Base-by-base conservation (phyloP, 176 grass and related monocot genomes). In the Zoysia japonica region DNA sequence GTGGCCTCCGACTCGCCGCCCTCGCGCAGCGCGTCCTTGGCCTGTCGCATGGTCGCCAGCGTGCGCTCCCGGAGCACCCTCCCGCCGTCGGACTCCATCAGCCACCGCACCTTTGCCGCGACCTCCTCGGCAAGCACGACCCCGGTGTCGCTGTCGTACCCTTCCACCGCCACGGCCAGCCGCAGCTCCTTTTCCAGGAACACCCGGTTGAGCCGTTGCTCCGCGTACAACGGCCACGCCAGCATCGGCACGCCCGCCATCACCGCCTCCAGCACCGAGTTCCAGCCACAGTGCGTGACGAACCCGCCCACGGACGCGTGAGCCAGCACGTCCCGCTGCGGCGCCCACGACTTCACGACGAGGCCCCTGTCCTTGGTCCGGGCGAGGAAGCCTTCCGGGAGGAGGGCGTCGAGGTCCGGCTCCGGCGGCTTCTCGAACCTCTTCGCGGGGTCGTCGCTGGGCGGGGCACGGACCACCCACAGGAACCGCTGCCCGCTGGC, bases 281-380 rank as follows among this genome's bases (percentile, higher is more conserved):
- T 95, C 89, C 92, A 92, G 0, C 87, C 89, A 3, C 77, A 87
- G 63, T 94, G 89, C 7, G 89, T 95, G 2, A 95, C 70, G 41
- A 95, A 95, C 64, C 87, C 91, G 64, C 84, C 90, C 4, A 83
- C 80, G 6, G 91, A 55, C 38, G 36, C 35, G 75, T 90, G 91
- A 7, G 68, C 78, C 74, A 93, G 85, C 55, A 88, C 85, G 82
- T 91, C 76, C 35, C 80, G 80, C 85, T 93, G 91, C 47, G 88
- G 91, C 15, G 75, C 91, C 91, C 91, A 93, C 64, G 73, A 82
- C 79, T 35, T 72, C 54, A 90, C 82, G 14, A 93, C 70, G 12
- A 86, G 50, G 2, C 91, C 91, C 14, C 55, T 56, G 45, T 12
- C 75, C 28, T 66, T 37, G 12, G 88, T 93, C 70, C 91, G 79